Evolutionary conservation across 2,329 filamentous ascomycete species (phyloP).

Genomic region (Alternaria rosae): DNA sequence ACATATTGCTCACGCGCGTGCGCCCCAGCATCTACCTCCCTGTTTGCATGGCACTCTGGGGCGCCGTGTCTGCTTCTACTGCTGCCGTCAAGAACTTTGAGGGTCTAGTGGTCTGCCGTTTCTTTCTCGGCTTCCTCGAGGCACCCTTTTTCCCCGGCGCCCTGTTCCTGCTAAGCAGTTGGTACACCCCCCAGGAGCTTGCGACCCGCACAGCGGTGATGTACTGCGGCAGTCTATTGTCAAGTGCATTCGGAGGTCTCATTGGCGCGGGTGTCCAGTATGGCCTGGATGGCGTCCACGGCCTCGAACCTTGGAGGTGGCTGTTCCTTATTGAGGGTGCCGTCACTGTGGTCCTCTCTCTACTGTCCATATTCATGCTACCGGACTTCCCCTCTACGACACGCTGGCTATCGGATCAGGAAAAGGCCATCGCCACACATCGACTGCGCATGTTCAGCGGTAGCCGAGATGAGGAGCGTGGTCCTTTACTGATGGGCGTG

Average conservation of each 20-base stretch:
- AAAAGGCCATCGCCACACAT: no score
- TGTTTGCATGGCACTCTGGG: constrained; percentile 43
- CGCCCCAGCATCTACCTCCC: constrained; percentile 38
- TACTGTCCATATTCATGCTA: no score
- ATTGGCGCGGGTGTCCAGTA: constrained; percentile 48
- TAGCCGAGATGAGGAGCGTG: no score
- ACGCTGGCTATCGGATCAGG: no score
- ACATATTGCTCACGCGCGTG: constrained; percentile 52
- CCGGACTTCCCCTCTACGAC: no score
- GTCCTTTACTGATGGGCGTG: no score
- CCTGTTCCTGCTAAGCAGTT: constrained; percentile 45
- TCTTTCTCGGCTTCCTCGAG: background rate
- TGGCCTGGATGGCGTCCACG: constrained; percentile 49
- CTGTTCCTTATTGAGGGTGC: constrained; percentile 54
- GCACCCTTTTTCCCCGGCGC: constrained; percentile 41
- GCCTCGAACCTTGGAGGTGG: constrained; percentile 54
- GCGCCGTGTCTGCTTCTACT: no score
- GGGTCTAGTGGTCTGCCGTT: no score
- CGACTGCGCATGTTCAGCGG: no score
- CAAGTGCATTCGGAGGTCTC: constrained; percentile 53
- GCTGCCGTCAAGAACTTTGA: no score
- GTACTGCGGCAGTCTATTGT: constrained; percentile 51
- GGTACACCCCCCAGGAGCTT: constrained; percentile 48
- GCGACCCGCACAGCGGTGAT: constrained; percentile 44
- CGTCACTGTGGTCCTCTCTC: no score